A percentile compares a stretch with the other conserved stretches of the same genome.
These are phyloP conservation scores for Sphaerosporella brunnea DNA, from an alignment of 495 filamentous ascomycete species.

Conservation along the genomic window DNA sequence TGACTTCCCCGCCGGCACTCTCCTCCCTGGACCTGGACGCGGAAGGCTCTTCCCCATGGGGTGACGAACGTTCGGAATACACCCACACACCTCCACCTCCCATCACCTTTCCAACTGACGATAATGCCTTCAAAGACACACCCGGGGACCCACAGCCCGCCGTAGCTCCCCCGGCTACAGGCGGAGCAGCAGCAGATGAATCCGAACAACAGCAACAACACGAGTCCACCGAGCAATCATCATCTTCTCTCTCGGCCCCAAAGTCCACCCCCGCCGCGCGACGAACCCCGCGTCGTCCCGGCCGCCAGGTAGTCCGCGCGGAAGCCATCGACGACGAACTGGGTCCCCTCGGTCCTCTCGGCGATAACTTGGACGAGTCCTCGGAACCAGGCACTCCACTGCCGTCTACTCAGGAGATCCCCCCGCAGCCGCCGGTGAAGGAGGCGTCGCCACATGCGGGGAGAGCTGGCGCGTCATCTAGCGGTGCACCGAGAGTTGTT, in stretches of 20 bases:
- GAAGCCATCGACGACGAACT: constrained; percentile 80
- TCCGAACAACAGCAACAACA: too few species aligned
- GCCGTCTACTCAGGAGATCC: constrained; percentile 36
- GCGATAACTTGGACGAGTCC: constrained; percentile 38
- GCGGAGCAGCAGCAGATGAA: neutral
- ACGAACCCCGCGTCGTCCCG: constrained; percentile 21
- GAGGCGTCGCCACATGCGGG: constrained; percentile 34
- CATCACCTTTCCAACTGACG: constrained; percentile 5
- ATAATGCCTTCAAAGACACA: constrained; percentile 13
- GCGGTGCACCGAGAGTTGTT: too few species aligned
- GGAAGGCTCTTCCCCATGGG: constrained; percentile 25
- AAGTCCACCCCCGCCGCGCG: constrained; percentile 6
- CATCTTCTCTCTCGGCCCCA: constrained; percentile 1
- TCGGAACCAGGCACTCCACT: constrained; percentile 23
- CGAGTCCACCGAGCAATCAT: neutral
- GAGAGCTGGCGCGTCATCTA: constrained; percentile 5
- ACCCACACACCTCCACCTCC: constrained; percentile 17
- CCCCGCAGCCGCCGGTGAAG: constrained; percentile 80
- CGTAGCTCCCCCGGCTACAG: neutral
- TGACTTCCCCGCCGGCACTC: constrained; percentile 7
- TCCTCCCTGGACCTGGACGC: constrained; percentile 20
- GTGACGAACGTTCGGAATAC: constrained; percentile 24
- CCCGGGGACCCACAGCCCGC: neutral
- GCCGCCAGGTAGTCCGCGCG: constrained; percentile 21
- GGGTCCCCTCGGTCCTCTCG: constrained; percentile 78